These are phyloP conservation scores for Cercospora sp. DNA, from an alignment of 2,329 filamentous ascomycete species.

Conservation along the genomic window DNA sequence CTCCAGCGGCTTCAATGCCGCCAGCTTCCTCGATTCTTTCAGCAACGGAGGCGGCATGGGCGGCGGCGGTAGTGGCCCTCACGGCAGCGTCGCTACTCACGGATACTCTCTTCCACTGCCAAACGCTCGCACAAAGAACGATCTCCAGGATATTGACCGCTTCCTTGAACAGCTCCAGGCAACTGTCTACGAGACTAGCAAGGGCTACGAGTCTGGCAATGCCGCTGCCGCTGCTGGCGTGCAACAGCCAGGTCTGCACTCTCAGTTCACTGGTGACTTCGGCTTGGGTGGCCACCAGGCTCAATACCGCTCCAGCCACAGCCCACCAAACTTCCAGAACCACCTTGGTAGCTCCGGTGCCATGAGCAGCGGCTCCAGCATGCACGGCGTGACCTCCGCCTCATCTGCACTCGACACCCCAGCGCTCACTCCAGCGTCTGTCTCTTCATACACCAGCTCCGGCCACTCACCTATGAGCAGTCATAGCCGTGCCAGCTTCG, in stretches of 20 bases:
- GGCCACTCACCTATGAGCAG: slow-evolving; percentile 76
- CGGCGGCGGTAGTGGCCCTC: slow-evolving; percentile 45
- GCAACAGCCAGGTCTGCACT: slow-evolving; percentile 71
- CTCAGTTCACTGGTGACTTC: slow-evolving; percentile 45
- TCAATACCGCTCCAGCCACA: slow-evolving; percentile 58
- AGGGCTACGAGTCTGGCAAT: slow-evolving; percentile 73
- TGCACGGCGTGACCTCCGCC: slow-evolving; percentile 43
- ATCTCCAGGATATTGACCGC: slow-evolving; percentile 89
- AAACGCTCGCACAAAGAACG: slow-evolving; percentile 89
- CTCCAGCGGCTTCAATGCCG: slow-evolving; percentile 36
- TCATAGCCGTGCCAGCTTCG: slow-evolving; percentile 59
- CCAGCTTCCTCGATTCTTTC: slow-evolving; percentile 41
- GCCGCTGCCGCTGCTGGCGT: slow-evolving; percentile 77
- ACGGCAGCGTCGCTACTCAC: slow-evolving; percentile 65
- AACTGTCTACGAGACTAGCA: slow-evolving; percentile 89
- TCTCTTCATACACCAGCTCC: slow-evolving; percentile 71
- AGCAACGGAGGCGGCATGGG: slow-evolving; percentile 31
- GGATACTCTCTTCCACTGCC: slow-evolving; percentile 84
- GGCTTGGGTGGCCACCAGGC: slow-evolving; percentile 53
- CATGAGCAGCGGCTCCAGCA: slow-evolving; percentile 44
- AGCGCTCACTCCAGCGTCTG: slow-evolving; percentile 73
- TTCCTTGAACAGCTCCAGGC: slow-evolving; percentile 95
- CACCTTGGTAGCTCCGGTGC: slow-evolving; percentile 33
- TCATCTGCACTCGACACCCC: slow-evolving; percentile 63
- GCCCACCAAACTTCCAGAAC: slow-evolving; percentile 49